A percentile compares a stretch with the other conserved stretches of the same genome.
These are phyloP conservation scores for Saccharomyces paradoxus DNA, from an alignment of 805 yeast species.

Conservation along the genomic window DNA sequence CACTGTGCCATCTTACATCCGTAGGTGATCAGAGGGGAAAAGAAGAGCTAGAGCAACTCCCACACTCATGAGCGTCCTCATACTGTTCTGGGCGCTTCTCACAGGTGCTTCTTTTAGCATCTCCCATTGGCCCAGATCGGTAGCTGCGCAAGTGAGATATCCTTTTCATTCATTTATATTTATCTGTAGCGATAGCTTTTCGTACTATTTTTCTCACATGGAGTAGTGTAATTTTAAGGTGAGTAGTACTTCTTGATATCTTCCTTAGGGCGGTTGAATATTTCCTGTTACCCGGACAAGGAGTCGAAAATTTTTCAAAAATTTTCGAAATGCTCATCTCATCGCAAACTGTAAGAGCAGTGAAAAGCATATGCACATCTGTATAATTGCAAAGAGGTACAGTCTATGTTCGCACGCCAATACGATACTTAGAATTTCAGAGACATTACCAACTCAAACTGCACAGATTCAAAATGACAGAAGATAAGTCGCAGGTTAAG, in stretches of 20 bases:
- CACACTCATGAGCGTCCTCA: constrained; percentile 31
- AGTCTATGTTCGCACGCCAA: not conserved
- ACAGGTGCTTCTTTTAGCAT: constrained; percentile 9
- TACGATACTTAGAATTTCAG: not conserved
- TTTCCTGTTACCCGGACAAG: not conserved
- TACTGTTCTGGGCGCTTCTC: constrained; percentile 24
- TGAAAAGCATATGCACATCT: not conserved
- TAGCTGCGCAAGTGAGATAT: constrained; percentile 30
- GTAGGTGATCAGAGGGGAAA: constrained; percentile 35
- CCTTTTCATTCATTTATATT: not conserved
- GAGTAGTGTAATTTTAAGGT: too few relatives aligned
- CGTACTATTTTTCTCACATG: too few relatives aligned
- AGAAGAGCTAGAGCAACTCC: constrained; percentile 29
- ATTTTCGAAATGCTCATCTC: constrained; percentile 13
- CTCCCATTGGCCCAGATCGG: constrained; percentile 25
- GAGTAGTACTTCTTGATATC: too few relatives aligned
- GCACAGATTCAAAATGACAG: constrained; percentile 10
- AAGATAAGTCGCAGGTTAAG: constrained; percentile 59
- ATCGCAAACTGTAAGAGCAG: constrained; percentile 1
- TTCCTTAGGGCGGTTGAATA: not conserved
- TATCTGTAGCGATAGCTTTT: not conserved
- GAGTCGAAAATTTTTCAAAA: constrained; percentile 1
- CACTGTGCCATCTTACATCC: constrained; percentile 31
- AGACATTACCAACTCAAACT: not conserved
- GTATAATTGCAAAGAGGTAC: not conserved